Evolutionary conservation across 2,329 filamentous ascomycete species (phyloP).

Genomic region (Sclerotiophoma versabilis): DNA sequence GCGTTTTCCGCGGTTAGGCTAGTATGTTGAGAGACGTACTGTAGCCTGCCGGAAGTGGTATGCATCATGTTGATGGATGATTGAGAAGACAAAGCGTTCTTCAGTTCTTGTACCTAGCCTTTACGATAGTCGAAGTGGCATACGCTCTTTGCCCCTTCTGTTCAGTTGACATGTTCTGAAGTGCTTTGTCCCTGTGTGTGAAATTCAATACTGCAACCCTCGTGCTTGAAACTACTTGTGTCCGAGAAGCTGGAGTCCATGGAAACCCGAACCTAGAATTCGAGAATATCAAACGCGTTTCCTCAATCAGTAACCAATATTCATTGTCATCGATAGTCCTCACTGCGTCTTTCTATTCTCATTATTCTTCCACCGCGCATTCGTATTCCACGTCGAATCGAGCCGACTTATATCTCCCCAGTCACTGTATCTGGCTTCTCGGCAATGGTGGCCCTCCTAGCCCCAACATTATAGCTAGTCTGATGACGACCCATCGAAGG

Average conservation of each 20-base stretch:
- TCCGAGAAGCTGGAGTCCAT: no score
- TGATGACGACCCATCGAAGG: constrained; percentile 26
- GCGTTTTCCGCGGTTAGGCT: constrained; percentile 26
- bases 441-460: background rate
- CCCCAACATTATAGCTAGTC: background rate
- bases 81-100: constrained; percentile 11
- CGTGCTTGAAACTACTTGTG: no score
- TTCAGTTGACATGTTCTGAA: background rate
- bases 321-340: no score
- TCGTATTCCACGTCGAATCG: background rate
- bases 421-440: constrained; percentile 9
- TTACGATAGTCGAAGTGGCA: constrained; percentile 16
- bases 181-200: no score
- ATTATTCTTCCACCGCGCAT: no score
- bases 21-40: background rate
- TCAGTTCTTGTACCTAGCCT: constrained; percentile 27
- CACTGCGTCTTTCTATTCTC: background rate
- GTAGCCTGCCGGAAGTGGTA: background rate
- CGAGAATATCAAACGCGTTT: no score
- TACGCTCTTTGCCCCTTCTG: background rate
- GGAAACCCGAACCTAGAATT: no score
- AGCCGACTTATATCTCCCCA: background rate
- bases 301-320: no score
- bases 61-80: constrained; percentile 5
- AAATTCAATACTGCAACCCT: no score